A percentile compares a stretch with the other conserved stretches of the same genome.
phyloP scores from a whole-genome alignment of 2,329 filamentous ascomycete genomes.

The Gliomastix tumulicola region DNA sequence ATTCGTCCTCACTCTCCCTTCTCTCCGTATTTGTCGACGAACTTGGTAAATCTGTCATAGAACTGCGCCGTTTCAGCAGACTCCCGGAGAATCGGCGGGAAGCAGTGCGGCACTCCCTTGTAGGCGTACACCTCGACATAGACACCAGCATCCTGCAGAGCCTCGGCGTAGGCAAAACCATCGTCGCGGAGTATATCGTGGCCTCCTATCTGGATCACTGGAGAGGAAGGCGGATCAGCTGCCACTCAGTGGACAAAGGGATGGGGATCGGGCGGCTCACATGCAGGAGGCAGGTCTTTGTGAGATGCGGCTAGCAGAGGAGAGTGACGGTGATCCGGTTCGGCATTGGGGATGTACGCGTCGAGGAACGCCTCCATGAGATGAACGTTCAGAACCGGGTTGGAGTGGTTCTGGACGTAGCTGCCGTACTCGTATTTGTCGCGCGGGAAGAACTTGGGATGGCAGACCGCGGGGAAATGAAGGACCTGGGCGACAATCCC shows the following conservation, averaged over 20 bases:
- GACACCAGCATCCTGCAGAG: slow-evolving; percentile 6
- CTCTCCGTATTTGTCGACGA: too few relatives aligned
- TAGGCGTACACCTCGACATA: slow-evolving; percentile 10
- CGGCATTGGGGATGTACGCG: slow-evolving; percentile 3
- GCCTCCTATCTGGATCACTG: slow-evolving; percentile 12
- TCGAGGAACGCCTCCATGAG: slow-evolving; percentile 8
- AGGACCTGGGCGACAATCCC: slow-evolving; percentile 13
- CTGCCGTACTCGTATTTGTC: slow-evolving; percentile 14
- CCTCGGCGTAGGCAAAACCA: slow-evolving; percentile 11
- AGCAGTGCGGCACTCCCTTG: slow-evolving; percentile 14
- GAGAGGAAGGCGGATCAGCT: accelerated
- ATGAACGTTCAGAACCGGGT: slow-evolving; percentile 4
- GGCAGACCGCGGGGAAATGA: slow-evolving; percentile 11
- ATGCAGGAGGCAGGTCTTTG: slow-evolving; percentile 8
- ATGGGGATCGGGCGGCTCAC: too few relatives aligned
- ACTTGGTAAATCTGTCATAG: too few relatives aligned
- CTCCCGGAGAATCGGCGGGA: too few relatives aligned
- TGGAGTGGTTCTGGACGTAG: slow-evolving; percentile 11
- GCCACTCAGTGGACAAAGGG: background rate
- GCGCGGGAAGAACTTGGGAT: slow-evolving; percentile 12
- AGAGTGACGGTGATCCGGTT: slow-evolving; percentile 11
- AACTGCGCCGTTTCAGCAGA: too few relatives aligned
- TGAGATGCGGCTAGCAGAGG: slow-evolving; percentile 10
- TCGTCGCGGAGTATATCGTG: slow-evolving; percentile 12
- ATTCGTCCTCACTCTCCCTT: too few relatives aligned